These are phyloP conservation scores for Mucor saturninus DNA, from an alignment of 371 early-diverging fungal genomes.

Conservation along the genomic window DNA sequence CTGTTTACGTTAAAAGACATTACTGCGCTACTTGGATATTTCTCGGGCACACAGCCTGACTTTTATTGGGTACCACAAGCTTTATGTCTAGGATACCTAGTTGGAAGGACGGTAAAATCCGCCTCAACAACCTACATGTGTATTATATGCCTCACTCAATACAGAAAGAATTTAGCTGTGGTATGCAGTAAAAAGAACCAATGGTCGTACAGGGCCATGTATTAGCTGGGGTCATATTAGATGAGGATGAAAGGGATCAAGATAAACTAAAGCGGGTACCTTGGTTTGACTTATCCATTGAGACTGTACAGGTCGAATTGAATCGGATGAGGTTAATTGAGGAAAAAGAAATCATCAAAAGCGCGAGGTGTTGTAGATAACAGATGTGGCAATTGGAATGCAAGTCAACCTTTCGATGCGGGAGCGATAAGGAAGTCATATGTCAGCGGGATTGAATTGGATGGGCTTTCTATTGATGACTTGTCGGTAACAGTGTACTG, in stretches of 20 bases:
- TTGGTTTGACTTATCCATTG: constrained; percentile 82
- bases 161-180: constrained; percentile 37
- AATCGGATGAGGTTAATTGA: constrained; percentile 90
- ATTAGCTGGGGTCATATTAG: constrained; percentile 37
- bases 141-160: constrained; percentile 51
- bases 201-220: constrained; percentile 30
- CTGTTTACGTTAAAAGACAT: constrained; percentile 89
- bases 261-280: constrained; percentile 38
- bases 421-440: constrained; percentile 62
- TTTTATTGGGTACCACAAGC: constrained; percentile 90
- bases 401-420: constrained; percentile 62
- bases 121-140: constrained; percentile 80
- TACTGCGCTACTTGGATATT: constrained; percentile 90
- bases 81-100: constrained; percentile 89
- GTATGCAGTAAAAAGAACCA: constrained; percentile 4
- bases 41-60: constrained; percentile 81
- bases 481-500: constrained; percentile 26
- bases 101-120: constrained; percentile 90
- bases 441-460: constrained; percentile 83
- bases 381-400: constrained; percentile 81
- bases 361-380: constrained; percentile 90
- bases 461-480: constrained; percentile 61
- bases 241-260: constrained; percentile 44
- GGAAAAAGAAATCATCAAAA: constrained; percentile 86
- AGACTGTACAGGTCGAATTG: constrained; percentile 86